A percentile compares a stretch with the other conserved stretches of the same genome.
These are phyloP conservation scores for Akebia trifoliata DNA, from an alignment of 164 flowering plant species.

Conservation along the genomic window DNA sequence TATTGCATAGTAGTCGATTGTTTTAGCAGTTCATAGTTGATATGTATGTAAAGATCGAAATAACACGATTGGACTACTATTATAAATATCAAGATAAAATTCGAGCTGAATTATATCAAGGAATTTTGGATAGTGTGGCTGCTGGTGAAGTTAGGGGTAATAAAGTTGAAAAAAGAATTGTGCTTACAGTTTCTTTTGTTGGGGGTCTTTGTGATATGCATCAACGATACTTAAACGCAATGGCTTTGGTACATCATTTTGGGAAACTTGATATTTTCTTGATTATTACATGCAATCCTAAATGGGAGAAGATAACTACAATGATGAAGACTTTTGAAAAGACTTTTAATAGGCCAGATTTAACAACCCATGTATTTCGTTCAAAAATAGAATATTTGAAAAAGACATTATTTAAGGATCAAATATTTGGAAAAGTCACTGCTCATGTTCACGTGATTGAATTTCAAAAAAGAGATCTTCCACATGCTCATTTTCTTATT, in stretches of 20 bases:
- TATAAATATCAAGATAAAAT: not conserved
- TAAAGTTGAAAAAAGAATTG: not conserved
- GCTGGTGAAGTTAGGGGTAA: not conserved
- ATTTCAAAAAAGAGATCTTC: slow-evolving; percentile 9
- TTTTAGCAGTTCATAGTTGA: not conserved
- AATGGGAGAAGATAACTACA: slow-evolving; percentile 9
- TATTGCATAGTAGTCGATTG: not conserved
- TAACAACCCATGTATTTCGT: slow-evolving; percentile 8
- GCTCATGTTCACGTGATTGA: slow-evolving; percentile 8
- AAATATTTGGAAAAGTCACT: slow-evolving; percentile 6
- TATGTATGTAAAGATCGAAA: not conserved
- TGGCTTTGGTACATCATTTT: slow-evolving; percentile 10
- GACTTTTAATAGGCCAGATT: slow-evolving; percentile 1
- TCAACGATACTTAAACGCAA: not conserved
- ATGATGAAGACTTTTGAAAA: not conserved
- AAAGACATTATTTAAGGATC: no score
- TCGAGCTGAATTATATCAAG: not conserved
- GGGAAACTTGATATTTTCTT: slow-evolving; percentile 8
- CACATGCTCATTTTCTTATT: not conserved
- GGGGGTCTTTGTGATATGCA: not conserved
- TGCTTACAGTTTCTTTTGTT: not conserved
- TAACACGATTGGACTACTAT: not conserved
- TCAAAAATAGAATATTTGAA: slow-evolving; percentile 10
- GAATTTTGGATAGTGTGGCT: not conserved
- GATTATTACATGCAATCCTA: slow-evolving; percentile 13